Evolutionary conservation across 352 stramenopile genomes (phyloP).

Genomic region (Phytophthora litchii): DNA sequence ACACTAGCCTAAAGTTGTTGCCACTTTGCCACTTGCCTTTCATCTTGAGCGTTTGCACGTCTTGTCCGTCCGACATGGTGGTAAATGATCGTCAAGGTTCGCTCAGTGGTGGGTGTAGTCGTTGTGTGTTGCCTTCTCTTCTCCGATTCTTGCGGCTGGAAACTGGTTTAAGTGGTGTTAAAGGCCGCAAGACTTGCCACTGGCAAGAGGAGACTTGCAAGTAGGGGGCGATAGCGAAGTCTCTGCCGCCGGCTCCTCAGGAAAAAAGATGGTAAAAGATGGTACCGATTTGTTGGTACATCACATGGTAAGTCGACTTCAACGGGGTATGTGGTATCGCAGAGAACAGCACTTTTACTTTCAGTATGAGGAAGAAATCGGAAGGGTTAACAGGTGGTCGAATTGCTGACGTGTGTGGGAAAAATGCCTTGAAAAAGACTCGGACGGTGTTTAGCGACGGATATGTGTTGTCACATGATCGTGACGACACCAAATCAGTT

Average conservation of each 20-base stretch:
- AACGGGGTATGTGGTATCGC: conserved; percentile 11
- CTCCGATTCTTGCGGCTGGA: conserved; percentile 1
- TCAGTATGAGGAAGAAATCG: background rate
- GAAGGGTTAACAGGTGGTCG: background rate
- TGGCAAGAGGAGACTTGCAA: conserved; percentile 19
- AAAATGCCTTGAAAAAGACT: background rate
- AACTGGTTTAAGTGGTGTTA: conserved; percentile 11
- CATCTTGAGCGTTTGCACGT: conserved; percentile 65
- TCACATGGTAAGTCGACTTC: conserved; percentile 6
- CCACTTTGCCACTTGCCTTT: conserved; percentile 39
- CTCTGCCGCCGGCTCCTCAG: conserved; percentile 28
- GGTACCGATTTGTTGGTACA: background rate
- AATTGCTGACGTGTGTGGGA: background rate
- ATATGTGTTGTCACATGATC: background rate
- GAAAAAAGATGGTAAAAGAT: conserved; percentile 21
- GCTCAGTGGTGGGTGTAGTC: background rate
- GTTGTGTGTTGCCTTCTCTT: conserved; percentile 3
- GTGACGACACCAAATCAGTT: background rate
- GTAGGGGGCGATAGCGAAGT: conserved; percentile 14
- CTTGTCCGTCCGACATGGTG: conserved; percentile 43
- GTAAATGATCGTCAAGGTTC: background rate
- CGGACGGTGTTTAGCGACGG: too few species aligned
- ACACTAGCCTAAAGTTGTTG: conserved; percentile 6
- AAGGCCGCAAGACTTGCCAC: conserved; percentile 1
- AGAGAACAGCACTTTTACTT: background rate